Evolutionary conservation across 257 asterid species (phyloP).

Genomic region (Jacaranda copaia): DNA sequence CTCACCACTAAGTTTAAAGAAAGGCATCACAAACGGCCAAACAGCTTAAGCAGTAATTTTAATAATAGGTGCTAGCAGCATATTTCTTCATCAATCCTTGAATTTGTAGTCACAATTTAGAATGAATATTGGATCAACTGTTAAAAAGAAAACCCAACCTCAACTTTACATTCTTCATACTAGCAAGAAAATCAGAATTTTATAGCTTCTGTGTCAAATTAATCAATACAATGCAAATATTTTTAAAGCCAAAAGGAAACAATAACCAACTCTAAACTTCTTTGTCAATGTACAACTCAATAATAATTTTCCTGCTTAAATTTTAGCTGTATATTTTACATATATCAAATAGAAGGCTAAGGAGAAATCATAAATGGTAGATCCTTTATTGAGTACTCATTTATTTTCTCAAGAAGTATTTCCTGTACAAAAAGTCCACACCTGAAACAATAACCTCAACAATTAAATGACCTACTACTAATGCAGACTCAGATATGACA

Average conservation of each 20-base stretch:
- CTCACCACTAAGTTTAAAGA: not conserved
- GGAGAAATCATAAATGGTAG: not conserved
- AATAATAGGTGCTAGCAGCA: not conserved
- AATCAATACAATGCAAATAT: not conserved
- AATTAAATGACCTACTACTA: not conserved
- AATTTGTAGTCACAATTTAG: not conserved
- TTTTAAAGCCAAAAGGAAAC: not conserved
- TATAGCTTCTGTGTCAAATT: not conserved
- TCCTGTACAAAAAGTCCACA: not conserved
- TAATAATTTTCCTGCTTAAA: not conserved
- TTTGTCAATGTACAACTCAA: not conserved
- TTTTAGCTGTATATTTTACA: not conserved
- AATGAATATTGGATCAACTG: not conserved
- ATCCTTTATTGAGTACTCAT: not conserved
- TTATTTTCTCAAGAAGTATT: not conserved
- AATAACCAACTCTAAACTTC: not conserved
- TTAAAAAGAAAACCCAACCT: not conserved
- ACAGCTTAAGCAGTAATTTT: slow-evolving; percentile 1
- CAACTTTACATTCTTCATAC: not conserved
- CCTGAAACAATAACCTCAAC: not conserved
- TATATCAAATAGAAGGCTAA: not conserved
- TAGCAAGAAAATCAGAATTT: not conserved
- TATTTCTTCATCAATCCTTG: not conserved
- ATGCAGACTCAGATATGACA: not conserved
- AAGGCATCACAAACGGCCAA: not conserved